These are phyloP conservation scores for Penstemon eatonii DNA, from an alignment of 257 asterid species.

Conservation along the genomic window DNA sequence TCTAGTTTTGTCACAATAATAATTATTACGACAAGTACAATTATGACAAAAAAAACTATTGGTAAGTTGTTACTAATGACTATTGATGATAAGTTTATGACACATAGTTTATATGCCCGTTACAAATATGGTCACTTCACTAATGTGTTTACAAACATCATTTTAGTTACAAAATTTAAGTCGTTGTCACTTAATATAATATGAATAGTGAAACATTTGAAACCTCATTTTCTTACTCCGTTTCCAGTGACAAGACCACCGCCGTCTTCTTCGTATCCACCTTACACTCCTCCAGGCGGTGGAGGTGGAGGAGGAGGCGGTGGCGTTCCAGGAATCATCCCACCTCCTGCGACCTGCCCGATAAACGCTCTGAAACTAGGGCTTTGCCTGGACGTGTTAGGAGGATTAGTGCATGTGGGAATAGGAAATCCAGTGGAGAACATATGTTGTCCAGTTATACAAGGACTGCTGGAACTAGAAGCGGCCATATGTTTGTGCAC, in stretches of 20 bases:
- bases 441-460: conserved; percentile 84
- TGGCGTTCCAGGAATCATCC: conserved; percentile 35
- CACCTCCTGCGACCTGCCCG: conserved; percentile 59
- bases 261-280: conserved; percentile 52
- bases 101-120: too few species aligned
- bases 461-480: conserved; percentile 77
- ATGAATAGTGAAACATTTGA: too few species aligned
- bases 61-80: too few species aligned
- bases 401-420: conserved; percentile 79
- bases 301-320: conserved; percentile 37
- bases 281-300: conserved; percentile 46
- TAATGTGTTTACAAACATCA: too few species aligned
- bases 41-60: too few species aligned
- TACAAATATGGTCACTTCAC: too few species aligned
- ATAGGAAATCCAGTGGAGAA: conserved; percentile 78
- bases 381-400: conserved; percentile 83
- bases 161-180: too few species aligned
- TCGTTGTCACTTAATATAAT: too few species aligned
- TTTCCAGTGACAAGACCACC: conserved; percentile 40
- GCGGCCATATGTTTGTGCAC: conserved; percentile 92
- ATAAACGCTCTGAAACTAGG: conserved; percentile 82
- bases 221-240: too few species aligned
- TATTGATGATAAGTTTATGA: too few species aligned
- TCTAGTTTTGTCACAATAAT: too few species aligned
- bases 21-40: too few species aligned